Conservation (phyloP, 2,329 filamentous ascomycete species). For the Daldinia sp. region DNA sequence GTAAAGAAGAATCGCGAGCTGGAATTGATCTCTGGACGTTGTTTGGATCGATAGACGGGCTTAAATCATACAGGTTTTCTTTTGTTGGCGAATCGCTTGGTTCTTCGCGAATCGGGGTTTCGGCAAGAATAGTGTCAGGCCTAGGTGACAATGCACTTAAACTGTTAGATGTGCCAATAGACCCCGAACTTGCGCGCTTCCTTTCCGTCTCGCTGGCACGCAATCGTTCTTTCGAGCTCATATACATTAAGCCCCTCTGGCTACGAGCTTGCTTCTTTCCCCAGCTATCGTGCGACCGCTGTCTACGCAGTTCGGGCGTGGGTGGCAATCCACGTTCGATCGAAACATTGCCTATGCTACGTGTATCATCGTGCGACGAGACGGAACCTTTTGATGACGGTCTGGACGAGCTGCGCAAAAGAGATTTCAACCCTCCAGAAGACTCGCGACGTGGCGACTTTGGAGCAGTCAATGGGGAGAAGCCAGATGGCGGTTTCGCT, state of each 20-base stretch:
- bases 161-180: conserved; percentile 52
- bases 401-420: conserved; percentile 65
- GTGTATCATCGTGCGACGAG: conserved; percentile 65
- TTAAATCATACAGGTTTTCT: conserved; percentile 31
- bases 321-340: conserved; percentile 64
- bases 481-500: conserved; percentile 80
- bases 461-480: conserved; percentile 73
- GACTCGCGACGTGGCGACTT: conserved; percentile 61
- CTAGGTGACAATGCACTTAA: conserved; percentile 49
- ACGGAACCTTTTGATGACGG: conserved; percentile 67
- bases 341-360: conserved; percentile 71
- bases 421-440: conserved; percentile 62
- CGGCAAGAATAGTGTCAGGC: conserved; percentile 60
- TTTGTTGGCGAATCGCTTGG: conserved; percentile 42
- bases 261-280: conserved; percentile 62
- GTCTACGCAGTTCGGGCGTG: conserved; percentile 58
- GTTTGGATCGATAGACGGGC: conserved; percentile 38
- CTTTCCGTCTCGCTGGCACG: conserved; percentile 69
- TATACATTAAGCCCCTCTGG: conserved; percentile 72
- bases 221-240: conserved; percentile 74
- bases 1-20: conserved; percentile 71
- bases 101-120: conserved; percentile 66
- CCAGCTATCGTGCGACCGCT: conserved; percentile 69
- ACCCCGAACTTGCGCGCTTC: conserved; percentile 59
- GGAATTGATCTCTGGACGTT: conserved; percentile 59